Percentiles rank a stretch among this genome's conserved stretches.
phyloP scores from a whole-genome alignment of 208 protist genomes.

The Leishmania major region DNA sequence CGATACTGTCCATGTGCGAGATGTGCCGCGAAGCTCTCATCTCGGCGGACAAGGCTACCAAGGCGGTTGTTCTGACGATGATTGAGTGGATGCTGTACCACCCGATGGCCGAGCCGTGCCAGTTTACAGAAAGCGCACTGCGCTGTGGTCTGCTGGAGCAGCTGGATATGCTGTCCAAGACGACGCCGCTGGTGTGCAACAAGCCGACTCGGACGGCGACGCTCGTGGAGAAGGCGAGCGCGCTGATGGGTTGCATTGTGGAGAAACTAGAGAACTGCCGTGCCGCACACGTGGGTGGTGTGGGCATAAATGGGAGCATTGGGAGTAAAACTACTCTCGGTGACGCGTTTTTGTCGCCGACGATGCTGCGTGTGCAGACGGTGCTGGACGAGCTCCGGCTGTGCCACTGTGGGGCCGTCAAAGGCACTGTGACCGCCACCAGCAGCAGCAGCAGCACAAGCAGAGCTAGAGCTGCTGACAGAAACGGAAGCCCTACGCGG shows the following conservation, averaged over 20 bases:
- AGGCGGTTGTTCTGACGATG: constrained; percentile 84
- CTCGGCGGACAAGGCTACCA: constrained; percentile 77
- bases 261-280: constrained; percentile 31
- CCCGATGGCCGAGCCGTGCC: constrained; percentile 44
- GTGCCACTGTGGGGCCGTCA: constrained; percentile 6
- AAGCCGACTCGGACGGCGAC: constrained; percentile 50
- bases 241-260: constrained; percentile 25
- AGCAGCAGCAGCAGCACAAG: constrained; percentile 1
- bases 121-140: constrained; percentile 54
- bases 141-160: constrained; percentile 71
- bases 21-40: constrained; percentile 77
- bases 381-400: constrained; percentile 23
- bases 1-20: constrained; percentile 79
- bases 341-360: constrained; percentile 14
- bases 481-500: not conserved
- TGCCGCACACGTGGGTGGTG: not conserved
- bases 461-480: not conserved
- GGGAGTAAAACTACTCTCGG: constrained; percentile 10
- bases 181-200: constrained; percentile 35
- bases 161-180: constrained; percentile 49
- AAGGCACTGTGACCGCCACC: not conserved
- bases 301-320: constrained; percentile 11
- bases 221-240: constrained; percentile 44
- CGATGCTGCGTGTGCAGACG: constrained; percentile 27
- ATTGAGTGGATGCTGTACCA: constrained; percentile 82